A percentile compares a stretch with the other conserved stretches of the same genome.
phyloP scores from a whole-genome alignment of 176 grass and related monocot species.

The Paspalum vaginatum region DNA sequence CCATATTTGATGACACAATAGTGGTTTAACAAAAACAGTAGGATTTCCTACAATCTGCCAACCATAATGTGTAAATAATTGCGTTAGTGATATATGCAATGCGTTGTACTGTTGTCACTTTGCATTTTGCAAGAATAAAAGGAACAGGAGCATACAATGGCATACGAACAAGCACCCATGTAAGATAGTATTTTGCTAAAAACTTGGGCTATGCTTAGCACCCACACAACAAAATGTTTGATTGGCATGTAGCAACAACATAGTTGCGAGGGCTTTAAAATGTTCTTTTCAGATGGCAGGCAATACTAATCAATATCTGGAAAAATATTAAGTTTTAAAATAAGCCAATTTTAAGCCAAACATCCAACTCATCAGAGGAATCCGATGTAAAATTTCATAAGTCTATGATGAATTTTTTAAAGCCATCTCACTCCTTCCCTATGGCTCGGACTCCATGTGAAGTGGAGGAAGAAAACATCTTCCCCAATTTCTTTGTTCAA shows the following conservation, averaged over 20 bases:
- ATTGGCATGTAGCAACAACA: neutral
- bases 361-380: neutral
- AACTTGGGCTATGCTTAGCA: neutral
- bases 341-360: neutral
- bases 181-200: conserved; percentile 13
- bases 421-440: no score
- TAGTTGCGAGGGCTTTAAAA: conserved; percentile 1
- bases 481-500: no score
- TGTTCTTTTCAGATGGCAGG: neutral
- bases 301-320: neutral
- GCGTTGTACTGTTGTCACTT: neutral
- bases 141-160: neutral
- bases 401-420: no score
- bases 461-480: no score
- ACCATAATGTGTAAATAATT: conserved; percentile 32
- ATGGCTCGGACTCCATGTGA: no score
- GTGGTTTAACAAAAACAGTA: conserved; percentile 7
- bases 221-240: neutral
- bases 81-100: conserved; percentile 1
- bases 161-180: neutral
- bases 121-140: neutral
- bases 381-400: no score
- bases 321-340: neutral
- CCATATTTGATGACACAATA: conserved; percentile 51
- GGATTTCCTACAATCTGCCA: conserved; percentile 25